Evolutionary conservation across 1,139 yeast genomes (phyloP).

Genomic region (Pichia inconspicua): DNA sequence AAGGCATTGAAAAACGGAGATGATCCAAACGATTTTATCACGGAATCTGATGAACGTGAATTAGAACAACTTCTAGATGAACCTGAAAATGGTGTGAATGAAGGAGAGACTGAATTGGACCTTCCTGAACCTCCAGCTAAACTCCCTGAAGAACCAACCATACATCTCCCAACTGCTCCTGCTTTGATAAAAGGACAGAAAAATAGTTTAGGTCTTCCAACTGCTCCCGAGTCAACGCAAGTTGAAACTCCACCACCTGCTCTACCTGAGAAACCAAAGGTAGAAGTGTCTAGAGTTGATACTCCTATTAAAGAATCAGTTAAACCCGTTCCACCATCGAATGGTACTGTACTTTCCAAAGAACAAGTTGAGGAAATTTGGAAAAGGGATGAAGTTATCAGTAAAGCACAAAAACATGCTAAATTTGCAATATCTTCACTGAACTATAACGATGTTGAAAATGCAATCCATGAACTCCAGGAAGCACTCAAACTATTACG

Average conservation of each 20-base stretch:
- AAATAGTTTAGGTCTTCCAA: slow-evolving; percentile 23
- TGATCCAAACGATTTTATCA: slow-evolving; percentile 44
- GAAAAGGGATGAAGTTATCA: slow-evolving; percentile 51
- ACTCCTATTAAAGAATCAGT: slow-evolving; percentile 10
- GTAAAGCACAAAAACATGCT: slow-evolving; percentile 77
- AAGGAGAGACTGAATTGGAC: not conserved
- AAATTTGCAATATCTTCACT: slow-evolving; percentile 90
- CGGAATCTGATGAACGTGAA: slow-evolving; percentile 27
- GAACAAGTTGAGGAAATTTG: slow-evolving; percentile 45
- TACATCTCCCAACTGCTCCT: slow-evolving; percentile 25
- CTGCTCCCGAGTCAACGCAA: slow-evolving; percentile 16
- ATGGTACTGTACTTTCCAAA: slow-evolving; percentile 27
- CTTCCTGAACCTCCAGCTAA: slow-evolving; percentile 21
- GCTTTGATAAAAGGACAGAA: slow-evolving; percentile 26
- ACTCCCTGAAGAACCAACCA: slow-evolving; percentile 16
- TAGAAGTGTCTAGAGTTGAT: not conserved
- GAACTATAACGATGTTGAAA: slow-evolving; percentile 78
- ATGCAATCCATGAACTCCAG: slow-evolving; percentile 71
- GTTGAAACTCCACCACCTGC: not conserved
- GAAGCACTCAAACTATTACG: slow-evolving; percentile 48
- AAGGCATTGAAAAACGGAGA: slow-evolving; percentile 37
- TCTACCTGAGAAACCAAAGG: not conserved
- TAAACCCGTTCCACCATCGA: not conserved
- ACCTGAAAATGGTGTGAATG: not conserved
- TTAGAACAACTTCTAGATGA: not conserved